Evolutionary conservation across 352 stramenopile genomes (phyloP).

Genomic region (Phytopythium delawarense): DNA sequence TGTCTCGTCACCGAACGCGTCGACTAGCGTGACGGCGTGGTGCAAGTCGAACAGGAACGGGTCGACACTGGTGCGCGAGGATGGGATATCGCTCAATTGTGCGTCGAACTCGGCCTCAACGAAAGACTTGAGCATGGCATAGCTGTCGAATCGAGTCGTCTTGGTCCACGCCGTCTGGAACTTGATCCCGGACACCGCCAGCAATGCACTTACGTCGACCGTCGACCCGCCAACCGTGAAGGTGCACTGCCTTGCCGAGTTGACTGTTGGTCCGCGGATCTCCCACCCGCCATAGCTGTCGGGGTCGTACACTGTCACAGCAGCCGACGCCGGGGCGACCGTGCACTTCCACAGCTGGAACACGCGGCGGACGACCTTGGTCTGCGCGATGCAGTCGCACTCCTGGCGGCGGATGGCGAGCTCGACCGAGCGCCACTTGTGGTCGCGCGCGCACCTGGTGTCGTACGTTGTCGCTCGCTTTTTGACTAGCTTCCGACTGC

Average conservation of each 20-base stretch:
- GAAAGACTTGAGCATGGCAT: conserved; percentile 59
- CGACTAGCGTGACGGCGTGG: conserved; percentile 80
- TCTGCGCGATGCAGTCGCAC: conserved; percentile 90
- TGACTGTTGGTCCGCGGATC: conserved; percentile 25
- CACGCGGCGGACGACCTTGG: conserved; percentile 84
- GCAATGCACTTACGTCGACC: conserved; percentile 22
- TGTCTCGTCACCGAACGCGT: conserved; percentile 84
- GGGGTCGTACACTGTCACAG: conserved; percentile 27
- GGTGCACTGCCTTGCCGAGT: conserved; percentile 42
- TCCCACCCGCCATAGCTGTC: conserved; percentile 53
- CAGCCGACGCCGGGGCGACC: conserved; percentile 21
- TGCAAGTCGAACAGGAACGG: conserved; percentile 92
- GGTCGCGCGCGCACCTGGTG: conserved; percentile 86
- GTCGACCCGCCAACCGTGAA: conserved; percentile 33
- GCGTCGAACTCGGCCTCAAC: conserved; percentile 40
- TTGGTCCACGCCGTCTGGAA: conserved; percentile 76
- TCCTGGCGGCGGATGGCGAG: conserved; percentile 86
- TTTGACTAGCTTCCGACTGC: conserved; percentile 22
- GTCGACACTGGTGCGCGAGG: conserved; percentile 52
- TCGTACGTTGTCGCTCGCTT: conserved; percentile 77
- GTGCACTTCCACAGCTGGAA: conserved; percentile 95
- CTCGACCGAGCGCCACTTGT: conserved; percentile 92
- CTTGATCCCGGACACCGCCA: conserved; percentile 34
- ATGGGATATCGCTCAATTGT: conserved; percentile 29
- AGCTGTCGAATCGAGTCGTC: conserved; percentile 59